These are phyloP conservation scores for Vitis amurensis DNA, from an alignment of 164 flowering plant genomes.

Conservation along the genomic window DNA sequence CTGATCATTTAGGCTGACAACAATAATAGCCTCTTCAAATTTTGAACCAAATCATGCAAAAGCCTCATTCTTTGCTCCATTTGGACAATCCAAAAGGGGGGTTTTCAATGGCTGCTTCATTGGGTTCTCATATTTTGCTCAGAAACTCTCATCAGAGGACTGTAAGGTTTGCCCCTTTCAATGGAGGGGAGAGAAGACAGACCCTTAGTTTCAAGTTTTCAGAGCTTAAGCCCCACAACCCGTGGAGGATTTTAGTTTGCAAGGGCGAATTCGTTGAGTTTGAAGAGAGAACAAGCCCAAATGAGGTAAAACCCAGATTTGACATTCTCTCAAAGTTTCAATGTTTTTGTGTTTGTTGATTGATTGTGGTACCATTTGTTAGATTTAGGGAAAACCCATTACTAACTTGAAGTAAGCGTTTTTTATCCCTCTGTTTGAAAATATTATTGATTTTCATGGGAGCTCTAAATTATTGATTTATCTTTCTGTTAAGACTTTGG, in stretches of 20 bases:
- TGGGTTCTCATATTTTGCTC: constrained; percentile 19
- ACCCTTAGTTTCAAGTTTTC: constrained; percentile 17
- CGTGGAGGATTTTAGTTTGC: constrained; percentile 24
- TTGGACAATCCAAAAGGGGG: constrained; percentile 30
- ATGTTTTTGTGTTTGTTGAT: background rate
- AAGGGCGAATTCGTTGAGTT: constrained; percentile 37
- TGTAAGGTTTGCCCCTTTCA: constrained; percentile 17
- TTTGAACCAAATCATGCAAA: background rate
- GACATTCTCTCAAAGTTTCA: background rate
- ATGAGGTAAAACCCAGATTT: constrained; percentile 50
- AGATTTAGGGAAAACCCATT: constrained; percentile 3
- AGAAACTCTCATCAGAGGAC: constrained; percentile 5
- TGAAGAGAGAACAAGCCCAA: constrained; percentile 71
- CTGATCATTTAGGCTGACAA: too few relatives aligned
- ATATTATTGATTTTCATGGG: too few relatives aligned
- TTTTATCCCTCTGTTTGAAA: too few relatives aligned
- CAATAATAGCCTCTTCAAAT: too few relatives aligned
- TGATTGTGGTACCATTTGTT: background rate
- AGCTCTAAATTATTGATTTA: too few relatives aligned
- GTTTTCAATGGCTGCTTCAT: constrained; percentile 30
- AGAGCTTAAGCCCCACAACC: constrained; percentile 11
- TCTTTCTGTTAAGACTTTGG: too few relatives aligned
- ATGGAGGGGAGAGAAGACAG: constrained; percentile 11
- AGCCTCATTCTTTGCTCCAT: background rate
- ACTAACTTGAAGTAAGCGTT: too few relatives aligned